Percentiles rank a stretch among this genome's conserved stretches.
phyloP scores from a whole-genome alignment of 1,139 yeast genomes.

The Zygosaccharomyces pseudobailii region DNA sequence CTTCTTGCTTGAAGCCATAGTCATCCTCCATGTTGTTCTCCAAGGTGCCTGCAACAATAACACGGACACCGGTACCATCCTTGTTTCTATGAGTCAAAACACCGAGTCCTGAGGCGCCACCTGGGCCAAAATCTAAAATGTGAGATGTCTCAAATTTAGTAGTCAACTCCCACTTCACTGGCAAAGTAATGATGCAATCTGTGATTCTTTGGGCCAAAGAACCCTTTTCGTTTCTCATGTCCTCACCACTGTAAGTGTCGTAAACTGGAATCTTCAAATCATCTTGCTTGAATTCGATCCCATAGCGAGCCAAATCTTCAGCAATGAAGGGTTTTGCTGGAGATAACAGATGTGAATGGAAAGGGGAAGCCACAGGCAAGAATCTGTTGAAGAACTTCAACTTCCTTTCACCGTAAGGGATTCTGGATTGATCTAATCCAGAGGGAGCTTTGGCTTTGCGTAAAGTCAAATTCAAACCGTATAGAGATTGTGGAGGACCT shows the following conservation, averaged over 20 bases:
- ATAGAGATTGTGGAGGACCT: conserved; percentile 98
- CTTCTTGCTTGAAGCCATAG: conserved; percentile 92
- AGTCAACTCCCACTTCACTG: conserved; percentile 93
- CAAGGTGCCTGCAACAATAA: conserved; percentile 87
- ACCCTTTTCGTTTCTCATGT: conserved; percentile 54
- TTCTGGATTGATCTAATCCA: conserved; percentile 91
- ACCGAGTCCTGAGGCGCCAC: conserved; percentile 97
- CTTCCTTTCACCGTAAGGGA: conserved; percentile 90
- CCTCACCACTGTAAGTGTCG: conserved; percentile 83
- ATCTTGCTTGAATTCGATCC: conserved; percentile 50
- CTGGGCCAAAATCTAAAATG: conserved; percentile 95
- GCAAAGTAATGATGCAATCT: conserved; percentile 77
- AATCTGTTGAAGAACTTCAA: conserved; percentile 88
- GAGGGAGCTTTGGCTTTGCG: conserved; percentile 94
- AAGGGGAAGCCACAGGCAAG: conserved; percentile 92
- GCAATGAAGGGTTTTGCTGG: conserved; percentile 65
- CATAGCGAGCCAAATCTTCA: conserved; percentile 56
- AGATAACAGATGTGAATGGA: conserved; percentile 83
- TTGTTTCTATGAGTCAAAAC: conserved; percentile 93
- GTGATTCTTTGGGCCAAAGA: conserved; percentile 63
- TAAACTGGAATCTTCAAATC: conserved; percentile 78
- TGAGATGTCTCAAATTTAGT: conserved; percentile 80
- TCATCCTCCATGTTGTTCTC: conserved; percentile 67
- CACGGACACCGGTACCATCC: conserved; percentile 97
- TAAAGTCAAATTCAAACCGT: conserved; percentile 87